These are phyloP conservation scores for Macrolepiota dolichaula DNA, from an alignment of 768 basidiomycete genomes.

Conservation along the genomic window DNA sequence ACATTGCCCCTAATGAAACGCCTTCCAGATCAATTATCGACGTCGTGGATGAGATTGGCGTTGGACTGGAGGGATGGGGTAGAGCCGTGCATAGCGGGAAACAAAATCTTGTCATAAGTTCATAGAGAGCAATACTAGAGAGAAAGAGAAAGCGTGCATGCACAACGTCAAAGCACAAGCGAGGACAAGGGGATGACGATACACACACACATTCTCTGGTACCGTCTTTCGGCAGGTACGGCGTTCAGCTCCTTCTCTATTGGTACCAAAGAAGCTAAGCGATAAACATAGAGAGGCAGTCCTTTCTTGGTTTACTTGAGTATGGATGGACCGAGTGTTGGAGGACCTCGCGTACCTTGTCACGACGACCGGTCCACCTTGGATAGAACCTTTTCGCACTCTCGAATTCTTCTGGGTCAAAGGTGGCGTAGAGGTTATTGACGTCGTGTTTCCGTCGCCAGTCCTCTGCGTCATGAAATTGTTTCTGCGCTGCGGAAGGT, in stretches of 20 bases:
- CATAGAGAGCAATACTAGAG: conserved; percentile 59
- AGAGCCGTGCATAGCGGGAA: conserved; percentile 62
- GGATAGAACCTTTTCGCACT: conserved; percentile 64
- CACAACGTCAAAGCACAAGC: background rate
- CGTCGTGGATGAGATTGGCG: conserved; percentile 57
- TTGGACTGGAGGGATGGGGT: conserved; percentile 46
- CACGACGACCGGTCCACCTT: conserved; percentile 75
- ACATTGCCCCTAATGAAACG: conserved; percentile 62
- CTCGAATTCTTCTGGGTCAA: conserved; percentile 60
- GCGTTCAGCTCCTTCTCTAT: conserved; percentile 60
- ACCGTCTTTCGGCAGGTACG: conserved; percentile 49
- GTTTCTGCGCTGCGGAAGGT: conserved; percentile 56
- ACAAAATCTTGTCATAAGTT: conserved; percentile 62
- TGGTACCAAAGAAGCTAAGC: conserved; percentile 56
- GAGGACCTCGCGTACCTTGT: conserved; percentile 50
- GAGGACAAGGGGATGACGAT: too few relatives aligned
- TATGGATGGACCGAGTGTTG: background rate
- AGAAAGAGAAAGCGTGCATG: too few relatives aligned
- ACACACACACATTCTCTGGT: conserved; percentile 73
- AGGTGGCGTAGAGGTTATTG: conserved; percentile 56
- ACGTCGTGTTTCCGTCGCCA: conserved; percentile 69
- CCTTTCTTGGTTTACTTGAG: conserved; percentile 43
- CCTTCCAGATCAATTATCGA: conserved; percentile 73
- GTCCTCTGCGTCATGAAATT: conserved; percentile 62
- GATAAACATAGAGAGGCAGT: conserved; percentile 74